Evolutionary conservation across 371 early-diverging fungal species (phyloP), one percentile per base, ranked within the genome.

Genomic region (Saksenaea vasiformis): DNA sequence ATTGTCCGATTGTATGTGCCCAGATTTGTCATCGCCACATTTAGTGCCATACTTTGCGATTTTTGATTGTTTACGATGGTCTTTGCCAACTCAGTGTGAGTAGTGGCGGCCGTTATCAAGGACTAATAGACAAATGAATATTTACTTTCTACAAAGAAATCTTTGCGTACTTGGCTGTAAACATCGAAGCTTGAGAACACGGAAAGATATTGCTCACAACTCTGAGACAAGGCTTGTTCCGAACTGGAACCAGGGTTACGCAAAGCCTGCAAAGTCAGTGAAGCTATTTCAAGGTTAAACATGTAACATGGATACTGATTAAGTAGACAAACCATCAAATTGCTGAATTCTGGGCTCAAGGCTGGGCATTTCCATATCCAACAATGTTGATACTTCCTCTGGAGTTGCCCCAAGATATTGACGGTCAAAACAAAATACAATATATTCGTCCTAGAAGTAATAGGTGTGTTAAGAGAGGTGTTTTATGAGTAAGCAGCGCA

Each of bases 21-120:
- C 13, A 88, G 60, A 60, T 87, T 88, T n/a, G 80, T 78, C 47
- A 86, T 58, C 3, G 87, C 88, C 0, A 86, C 88, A 31, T 79
- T 80, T 9, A 88, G 64, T 17, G 88, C 88, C 76, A 81, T 79
- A 26, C 76, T 68, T 60, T 88, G 88, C 2, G 76, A 63, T 35
- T 81, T 76, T 47, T 84, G 82, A 41, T 85, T 84, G 24, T 78
- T 74, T 34, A 83, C 78, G 19, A 84, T 75, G 1, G 65, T 66
- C 59, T 76, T 76, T 35, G 84, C 79, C 22, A 83, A 41, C 11
- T 69, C 70, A 1, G 76, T 72, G 66, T 88, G 86, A 0, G 69
- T 65, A 7, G 66, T 63, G 5, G 76, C 72, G 7, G 74, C 65
- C 56, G 74, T 71, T 37, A 57, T 73, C 9, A 66, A 43, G 13